Evolutionary conservation across 1,284 basidiomycete species (phyloP).

Genomic region (Salmacisia buchloeana): DNA sequence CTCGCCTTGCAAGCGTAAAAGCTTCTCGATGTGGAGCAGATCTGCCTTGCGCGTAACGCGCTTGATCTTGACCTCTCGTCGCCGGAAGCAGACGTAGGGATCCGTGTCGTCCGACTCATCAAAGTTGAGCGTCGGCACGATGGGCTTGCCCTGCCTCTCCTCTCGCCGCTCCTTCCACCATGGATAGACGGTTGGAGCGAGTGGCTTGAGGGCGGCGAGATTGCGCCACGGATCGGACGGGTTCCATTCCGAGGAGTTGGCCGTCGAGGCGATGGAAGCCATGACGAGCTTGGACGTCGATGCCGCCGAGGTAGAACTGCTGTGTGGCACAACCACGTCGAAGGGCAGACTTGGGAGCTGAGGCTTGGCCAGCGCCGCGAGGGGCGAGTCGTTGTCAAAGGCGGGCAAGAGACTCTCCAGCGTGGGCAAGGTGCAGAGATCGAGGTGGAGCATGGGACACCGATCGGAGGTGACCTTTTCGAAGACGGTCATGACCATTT

Average conservation of each 20-base stretch:
- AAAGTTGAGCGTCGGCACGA: conserved; percentile 50
- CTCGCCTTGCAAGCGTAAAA: conserved; percentile 44
- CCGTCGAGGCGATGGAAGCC: not conserved
- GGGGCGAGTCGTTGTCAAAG: conserved; percentile 34
- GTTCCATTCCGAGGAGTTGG: conserved; percentile 24
- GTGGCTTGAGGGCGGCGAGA: conserved; percentile 36
- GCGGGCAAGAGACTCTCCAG: conserved; percentile 34
- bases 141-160: conserved; percentile 37
- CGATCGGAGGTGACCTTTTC: conserved; percentile 87
- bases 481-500: conserved; percentile 88
- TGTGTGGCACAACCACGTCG: conserved; percentile 21
- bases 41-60: conserved; percentile 73
- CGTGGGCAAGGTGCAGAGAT: conserved; percentile 37
- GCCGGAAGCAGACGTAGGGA: conserved; percentile 95
- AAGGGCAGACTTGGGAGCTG: conserved; percentile 34
- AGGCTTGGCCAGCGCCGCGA: conserved; percentile 33
- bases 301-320: conserved; percentile 11
- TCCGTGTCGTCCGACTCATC: conserved; percentile 92
- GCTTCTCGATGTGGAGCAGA: conserved; percentile 46
- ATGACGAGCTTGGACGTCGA: not conserved
- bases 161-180: conserved; percentile 47
- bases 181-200: conserved; percentile 37
- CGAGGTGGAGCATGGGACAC: conserved; percentile 78
- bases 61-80: conserved; percentile 86
- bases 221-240: conserved; percentile 41